A percentile compares a stretch with the other conserved stretches of the same genome.
Evolutionary conservation across 129 eudicot species (phyloP).

Genomic region (Solidago caesia): DNA sequence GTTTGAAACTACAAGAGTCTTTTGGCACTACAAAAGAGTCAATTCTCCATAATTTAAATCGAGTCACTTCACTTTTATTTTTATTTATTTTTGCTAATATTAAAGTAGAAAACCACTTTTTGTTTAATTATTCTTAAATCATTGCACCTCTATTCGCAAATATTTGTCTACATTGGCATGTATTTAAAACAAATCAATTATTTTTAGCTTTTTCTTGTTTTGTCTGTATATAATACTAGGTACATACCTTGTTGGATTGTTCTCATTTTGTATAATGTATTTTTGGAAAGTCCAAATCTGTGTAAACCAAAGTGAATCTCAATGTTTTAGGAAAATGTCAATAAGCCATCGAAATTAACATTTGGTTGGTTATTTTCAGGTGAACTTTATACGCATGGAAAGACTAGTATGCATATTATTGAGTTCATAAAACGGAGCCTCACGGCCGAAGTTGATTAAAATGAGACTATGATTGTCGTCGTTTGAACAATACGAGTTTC

Average conservation of each 20-base stretch:
- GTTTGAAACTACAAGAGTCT: conserved; percentile 11
- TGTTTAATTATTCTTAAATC: neutral
- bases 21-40: conserved; percentile 19
- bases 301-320: neutral
- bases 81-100: neutral
- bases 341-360: neutral
- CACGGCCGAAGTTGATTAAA: neutral
- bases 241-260: neutral
- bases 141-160: neutral
- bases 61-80: neutral
- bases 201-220: no score
- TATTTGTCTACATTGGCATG: neutral
- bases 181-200: no score
- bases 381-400: neutral
- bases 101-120: neutral
- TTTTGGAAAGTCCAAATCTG: neutral
- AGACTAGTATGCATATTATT: neutral
- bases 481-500: conserved; percentile 9
- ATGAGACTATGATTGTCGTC: neutral
- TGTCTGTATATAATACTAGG: no score
- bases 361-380: conserved; percentile 5
- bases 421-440: neutral
- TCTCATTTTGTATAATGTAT: neutral
- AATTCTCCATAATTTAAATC: neutral
- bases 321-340: neutral